phyloP scores from a whole-genome alignment of 768 basidiomycete species.

The Lentinula edodes region DNA sequence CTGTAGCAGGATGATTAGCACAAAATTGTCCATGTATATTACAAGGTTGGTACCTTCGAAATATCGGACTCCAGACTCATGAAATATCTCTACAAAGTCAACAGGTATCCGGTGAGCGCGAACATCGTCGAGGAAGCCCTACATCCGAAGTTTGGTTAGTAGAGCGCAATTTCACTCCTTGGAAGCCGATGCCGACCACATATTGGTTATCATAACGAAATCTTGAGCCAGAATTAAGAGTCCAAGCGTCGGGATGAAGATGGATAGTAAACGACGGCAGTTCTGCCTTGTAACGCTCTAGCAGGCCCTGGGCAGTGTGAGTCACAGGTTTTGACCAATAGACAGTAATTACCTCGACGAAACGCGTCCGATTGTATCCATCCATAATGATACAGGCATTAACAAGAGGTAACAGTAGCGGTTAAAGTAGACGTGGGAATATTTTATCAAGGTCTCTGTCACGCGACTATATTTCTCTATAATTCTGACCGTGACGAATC shows the following conservation, averaged over 20 bases:
- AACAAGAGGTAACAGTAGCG: not conserved
- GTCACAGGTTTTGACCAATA: not conserved
- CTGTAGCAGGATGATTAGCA: conserved; percentile 28
- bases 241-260: conserved; percentile 77
- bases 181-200: conserved; percentile 37
- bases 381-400: conserved; percentile 38
- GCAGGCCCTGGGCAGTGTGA: conserved; percentile 38
- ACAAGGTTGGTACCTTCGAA: conserved; percentile 60
- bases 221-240: conserved; percentile 75
- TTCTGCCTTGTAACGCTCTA: conserved; percentile 47
- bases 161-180: not conserved
- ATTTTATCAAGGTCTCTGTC: not conserved
- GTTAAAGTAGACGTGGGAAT: not conserved
- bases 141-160: not conserved
- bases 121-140: conserved; percentile 82
- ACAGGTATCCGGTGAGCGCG: conserved; percentile 79
- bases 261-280: conserved; percentile 78
- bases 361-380: conserved; percentile 69
- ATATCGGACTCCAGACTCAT: conserved; percentile 66
- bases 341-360: conserved; percentile 25
- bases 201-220: conserved; percentile 77
- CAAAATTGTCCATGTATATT: not conserved
- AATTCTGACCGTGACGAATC: too few relatives aligned
- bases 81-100: conserved; percentile 80
- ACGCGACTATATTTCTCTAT: not conserved